Evolutionary conservation across 2,329 filamentous ascomycete genomes (phyloP).

Genomic region (Aspergillus japonicus): DNA sequence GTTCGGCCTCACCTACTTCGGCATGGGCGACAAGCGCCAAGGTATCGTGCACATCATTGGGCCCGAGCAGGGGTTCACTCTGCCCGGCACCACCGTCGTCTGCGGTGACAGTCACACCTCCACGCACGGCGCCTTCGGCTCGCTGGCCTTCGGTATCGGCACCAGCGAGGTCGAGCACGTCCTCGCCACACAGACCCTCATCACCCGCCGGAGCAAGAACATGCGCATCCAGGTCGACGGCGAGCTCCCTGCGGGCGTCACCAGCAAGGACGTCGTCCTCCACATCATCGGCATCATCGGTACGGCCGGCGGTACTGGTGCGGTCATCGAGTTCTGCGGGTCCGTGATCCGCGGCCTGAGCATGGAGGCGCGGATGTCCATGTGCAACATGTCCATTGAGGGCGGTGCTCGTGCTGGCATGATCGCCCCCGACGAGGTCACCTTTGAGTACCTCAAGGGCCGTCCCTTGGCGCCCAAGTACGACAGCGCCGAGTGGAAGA

Average conservation of each 20-base stretch:
- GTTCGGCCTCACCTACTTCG: slow-evolving; percentile 96
- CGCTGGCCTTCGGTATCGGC: slow-evolving; percentile 93
- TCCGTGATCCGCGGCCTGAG: slow-evolving; percentile 85
- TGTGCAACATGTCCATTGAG: slow-evolving; percentile 99
- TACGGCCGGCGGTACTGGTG: slow-evolving; percentile 89
- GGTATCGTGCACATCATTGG: slow-evolving; percentile 98
- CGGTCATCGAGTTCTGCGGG: slow-evolving; percentile 96
- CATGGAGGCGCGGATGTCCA: slow-evolving; percentile 98
- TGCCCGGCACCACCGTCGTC: slow-evolving; percentile 93
- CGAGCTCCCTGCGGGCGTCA: slow-evolving; percentile 83
- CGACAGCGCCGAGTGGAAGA: slow-evolving; percentile 85
- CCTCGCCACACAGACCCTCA: slow-evolving; percentile 90
- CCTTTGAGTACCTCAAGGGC: slow-evolving; percentile 92
- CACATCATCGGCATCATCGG: slow-evolving; percentile 92
- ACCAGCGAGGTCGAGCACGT: slow-evolving; percentile 99
- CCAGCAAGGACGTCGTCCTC: slow-evolving; percentile 92
- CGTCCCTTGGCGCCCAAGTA: slow-evolving; percentile 82
- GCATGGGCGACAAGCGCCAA: slow-evolving; percentile 91
- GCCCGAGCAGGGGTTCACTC: slow-evolving; percentile 96
- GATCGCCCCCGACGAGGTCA: slow-evolving; percentile 91
- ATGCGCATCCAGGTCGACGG: slow-evolving; percentile 97
- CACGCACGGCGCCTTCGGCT: slow-evolving; percentile 93
- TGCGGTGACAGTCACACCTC: slow-evolving; percentile 98
- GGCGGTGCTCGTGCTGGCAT: slow-evolving; percentile 92
- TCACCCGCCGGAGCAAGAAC: slow-evolving; percentile 95